Percentiles rank a stretch among this genome's conserved stretches.
Evolutionary conservation across 1,284 basidiomycete genomes (phyloP).

Genomic region (Trichosporon sp.): DNA sequence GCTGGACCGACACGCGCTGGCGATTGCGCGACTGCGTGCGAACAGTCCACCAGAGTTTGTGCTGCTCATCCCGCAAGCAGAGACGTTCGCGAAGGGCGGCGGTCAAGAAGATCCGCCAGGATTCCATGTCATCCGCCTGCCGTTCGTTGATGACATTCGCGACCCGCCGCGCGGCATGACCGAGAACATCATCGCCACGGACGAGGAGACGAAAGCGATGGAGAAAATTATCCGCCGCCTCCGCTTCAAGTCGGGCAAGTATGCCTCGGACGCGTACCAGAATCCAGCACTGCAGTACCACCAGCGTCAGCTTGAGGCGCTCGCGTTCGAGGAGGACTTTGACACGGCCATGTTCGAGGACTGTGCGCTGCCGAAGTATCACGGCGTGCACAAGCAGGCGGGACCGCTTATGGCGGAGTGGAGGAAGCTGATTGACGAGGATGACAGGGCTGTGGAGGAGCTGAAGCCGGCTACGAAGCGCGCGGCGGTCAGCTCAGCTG

Average conservation of each 20-base stretch:
- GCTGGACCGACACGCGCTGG: constrained; percentile 77
- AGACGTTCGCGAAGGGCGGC: constrained; percentile 64
- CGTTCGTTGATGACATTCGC: constrained; percentile 91
- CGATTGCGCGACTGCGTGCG: constrained; percentile 62
- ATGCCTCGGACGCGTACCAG: constrained; percentile 81
- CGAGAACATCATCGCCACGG: constrained; percentile 56
- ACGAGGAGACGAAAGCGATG: constrained; percentile 64
- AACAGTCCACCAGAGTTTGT: constrained; percentile 76
- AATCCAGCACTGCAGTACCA: constrained; percentile 83
- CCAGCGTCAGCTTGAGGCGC: constrained; percentile 82
- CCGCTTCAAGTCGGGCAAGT: constrained; percentile 67
- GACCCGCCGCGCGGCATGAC: constrained; percentile 55
- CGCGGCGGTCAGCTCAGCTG: constrained; percentile 15
- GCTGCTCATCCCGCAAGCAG: constrained; percentile 81
- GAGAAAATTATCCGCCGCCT: constrained; percentile 71
- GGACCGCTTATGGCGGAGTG: constrained; percentile 68
- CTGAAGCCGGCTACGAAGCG: constrained; percentile 24
- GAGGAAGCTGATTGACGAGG: constrained; percentile 63
- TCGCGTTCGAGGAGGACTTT: constrained; percentile 82
- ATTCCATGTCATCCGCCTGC: constrained; percentile 83
- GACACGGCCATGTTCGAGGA: constrained; percentile 70
- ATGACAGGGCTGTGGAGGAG: constrained; percentile 54
- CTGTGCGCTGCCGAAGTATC: constrained; percentile 68
- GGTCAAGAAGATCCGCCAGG: constrained; percentile 76
- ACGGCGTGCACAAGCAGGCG: constrained; percentile 74